These are phyloP conservation scores for Nephelium lappaceum DNA, from an alignment of 345 rosid genomes.

Conservation along the genomic window DNA sequence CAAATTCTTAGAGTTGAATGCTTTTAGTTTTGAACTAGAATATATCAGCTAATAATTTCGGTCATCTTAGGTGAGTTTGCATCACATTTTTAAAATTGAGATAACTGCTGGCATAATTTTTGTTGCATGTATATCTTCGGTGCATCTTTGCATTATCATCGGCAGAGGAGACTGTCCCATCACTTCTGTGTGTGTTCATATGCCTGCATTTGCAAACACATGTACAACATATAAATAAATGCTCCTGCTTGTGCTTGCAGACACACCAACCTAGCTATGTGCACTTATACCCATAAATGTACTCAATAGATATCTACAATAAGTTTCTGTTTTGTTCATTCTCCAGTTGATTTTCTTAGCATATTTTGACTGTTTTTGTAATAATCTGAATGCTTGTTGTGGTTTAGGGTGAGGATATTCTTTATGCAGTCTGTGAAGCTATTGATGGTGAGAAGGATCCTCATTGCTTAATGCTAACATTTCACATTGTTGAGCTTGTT, in stretches of 20 bases:
- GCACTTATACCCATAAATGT: background rate
- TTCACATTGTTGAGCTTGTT: slow-evolving; percentile 73
- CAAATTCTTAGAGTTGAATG: background rate
- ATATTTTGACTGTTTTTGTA: slow-evolving; percentile 11
- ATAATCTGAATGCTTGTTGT: slow-evolving; percentile 20
- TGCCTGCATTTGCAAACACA: background rate
- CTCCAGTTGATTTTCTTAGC: background rate
- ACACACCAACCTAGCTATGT: background rate
- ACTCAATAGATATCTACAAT: background rate
- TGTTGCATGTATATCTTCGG: background rate
- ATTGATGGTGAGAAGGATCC: slow-evolving; percentile 94
- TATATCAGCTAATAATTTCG: background rate
- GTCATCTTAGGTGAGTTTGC: background rate
- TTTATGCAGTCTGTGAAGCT: slow-evolving; percentile 71
- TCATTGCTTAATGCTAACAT: slow-evolving; percentile 72
- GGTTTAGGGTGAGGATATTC: slow-evolving; percentile 58
- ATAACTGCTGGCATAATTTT: background rate
- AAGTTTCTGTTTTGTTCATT: background rate
- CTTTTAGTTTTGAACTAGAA: background rate
- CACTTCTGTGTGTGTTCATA: too few species aligned
- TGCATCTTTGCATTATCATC: background rate
- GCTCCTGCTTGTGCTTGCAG: slow-evolving; percentile 3
- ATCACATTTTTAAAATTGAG: background rate
- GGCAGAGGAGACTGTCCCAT: background rate
- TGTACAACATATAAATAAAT: background rate